A percentile compares a stretch with the other conserved stretches of the same genome.
phyloP scores from a whole-genome alignment of 371 early-diverging fungal species.

The Synchytrium microbalum region DNA sequence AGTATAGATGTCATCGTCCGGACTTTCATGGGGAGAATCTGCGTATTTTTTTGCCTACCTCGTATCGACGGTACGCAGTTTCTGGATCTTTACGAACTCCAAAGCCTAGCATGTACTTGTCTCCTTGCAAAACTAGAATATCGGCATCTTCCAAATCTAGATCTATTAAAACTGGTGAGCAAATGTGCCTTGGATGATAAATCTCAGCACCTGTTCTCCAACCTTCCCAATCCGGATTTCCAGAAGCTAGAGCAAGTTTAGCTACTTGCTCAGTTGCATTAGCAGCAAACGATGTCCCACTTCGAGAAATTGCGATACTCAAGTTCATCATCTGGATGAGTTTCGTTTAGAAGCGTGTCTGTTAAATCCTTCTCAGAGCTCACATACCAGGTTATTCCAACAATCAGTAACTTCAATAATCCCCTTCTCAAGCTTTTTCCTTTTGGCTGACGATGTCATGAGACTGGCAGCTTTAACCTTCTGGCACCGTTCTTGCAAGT shows the following conservation, averaged over 20 bases:
- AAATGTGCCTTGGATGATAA: background rate
- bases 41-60: slow-evolving; percentile 8
- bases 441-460: slow-evolving; percentile 2
- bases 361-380: background rate
- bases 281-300: slow-evolving; percentile 11
- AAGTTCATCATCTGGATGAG: slow-evolving; percentile 18
- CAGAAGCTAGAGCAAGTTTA: slow-evolving; percentile 39
- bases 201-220: background rate
- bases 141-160: slow-evolving; percentile 32
- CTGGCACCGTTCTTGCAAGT: background rate
- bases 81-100: slow-evolving; percentile 33
- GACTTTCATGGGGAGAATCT: slow-evolving; percentile 2
- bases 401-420: slow-evolving; percentile 10
- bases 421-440: slow-evolving; percentile 6
- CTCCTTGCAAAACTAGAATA: slow-evolving; percentile 34
- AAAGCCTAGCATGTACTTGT: slow-evolving; percentile 38
- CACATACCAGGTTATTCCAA: slow-evolving; percentile 16
- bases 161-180: slow-evolving; percentile 13
- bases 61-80: slow-evolving; percentile 34
- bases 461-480: background rate
- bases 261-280: slow-evolving; percentile 16
- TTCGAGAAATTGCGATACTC: slow-evolving; percentile 16
- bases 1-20: background rate
- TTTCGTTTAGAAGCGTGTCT: background rate
- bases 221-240: slow-evolving; percentile 38